Percentiles rank a stretch among this genome's conserved stretches.
Evolutionary conservation across 2,329 filamentous ascomycete species (phyloP).

Genomic region (Nemania diffusa): DNA sequence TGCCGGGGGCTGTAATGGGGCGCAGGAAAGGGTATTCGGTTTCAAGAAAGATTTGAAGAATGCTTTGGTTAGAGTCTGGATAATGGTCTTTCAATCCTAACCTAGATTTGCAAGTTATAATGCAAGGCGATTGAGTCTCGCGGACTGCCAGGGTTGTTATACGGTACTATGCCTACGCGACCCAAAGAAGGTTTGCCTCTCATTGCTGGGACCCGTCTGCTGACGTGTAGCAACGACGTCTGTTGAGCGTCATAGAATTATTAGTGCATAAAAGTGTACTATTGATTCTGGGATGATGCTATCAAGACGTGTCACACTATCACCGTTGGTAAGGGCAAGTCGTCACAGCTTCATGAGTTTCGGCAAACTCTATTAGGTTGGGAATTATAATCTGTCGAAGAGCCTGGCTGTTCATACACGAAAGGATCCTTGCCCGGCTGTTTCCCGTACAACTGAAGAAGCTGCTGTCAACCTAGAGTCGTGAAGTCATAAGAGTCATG

Average conservation of each 20-base stretch:
- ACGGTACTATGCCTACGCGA: neutral
- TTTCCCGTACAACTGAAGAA: neutral
- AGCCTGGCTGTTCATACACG: neutral
- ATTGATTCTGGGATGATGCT: conserved; percentile 31
- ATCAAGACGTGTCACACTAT: conserved; percentile 18
- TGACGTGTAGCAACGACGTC: conserved; percentile 23
- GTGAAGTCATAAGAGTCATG: conserved; percentile 8
- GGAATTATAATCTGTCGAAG: neutral
- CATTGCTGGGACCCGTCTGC: neutral
- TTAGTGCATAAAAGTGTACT: neutral
- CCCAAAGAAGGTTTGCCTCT: conserved; percentile 20
- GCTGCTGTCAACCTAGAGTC: neutral
- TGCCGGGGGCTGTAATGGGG: neutral
- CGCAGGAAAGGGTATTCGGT: conserved; percentile 1
- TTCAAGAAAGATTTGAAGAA: neutral
- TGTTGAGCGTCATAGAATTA: conserved; percentile 25
- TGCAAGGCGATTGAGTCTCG: neutral
- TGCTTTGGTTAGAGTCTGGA: neutral
- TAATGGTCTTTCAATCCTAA: conserved; percentile 2
- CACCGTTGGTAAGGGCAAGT: neutral
- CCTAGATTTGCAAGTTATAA: neutral
- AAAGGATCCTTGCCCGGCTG: neutral
- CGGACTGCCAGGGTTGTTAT: conserved; percentile 25
- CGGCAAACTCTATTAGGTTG: conserved; percentile 27
- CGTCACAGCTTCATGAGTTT: neutral